A percentile compares a stretch with the other conserved stretches of the same genome.
phyloP scores from a whole-genome alignment of 371 early-diverging fungal species.

The Rhizopus stolonifer region DNA sequence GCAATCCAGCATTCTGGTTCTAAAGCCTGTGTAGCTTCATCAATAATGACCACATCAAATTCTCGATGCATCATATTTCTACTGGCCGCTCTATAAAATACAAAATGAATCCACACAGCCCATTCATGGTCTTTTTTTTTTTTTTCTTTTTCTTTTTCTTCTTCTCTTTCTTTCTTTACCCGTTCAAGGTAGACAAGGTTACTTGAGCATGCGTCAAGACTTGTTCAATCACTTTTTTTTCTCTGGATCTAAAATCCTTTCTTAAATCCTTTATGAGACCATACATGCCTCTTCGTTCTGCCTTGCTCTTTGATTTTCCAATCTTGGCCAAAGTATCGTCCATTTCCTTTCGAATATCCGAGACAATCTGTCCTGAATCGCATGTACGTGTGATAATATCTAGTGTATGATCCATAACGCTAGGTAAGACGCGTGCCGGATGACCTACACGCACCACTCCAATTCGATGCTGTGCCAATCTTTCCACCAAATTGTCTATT shows the following conservation, averaged over 20 bases:
- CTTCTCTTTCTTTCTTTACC: no score
- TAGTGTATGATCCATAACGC: conserved; percentile 69
- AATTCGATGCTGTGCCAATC: conserved; percentile 60
- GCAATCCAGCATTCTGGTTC: conserved; percentile 94
- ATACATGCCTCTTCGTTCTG: conserved; percentile 70
- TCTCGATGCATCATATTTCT: conserved; percentile 54
- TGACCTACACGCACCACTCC: conserved; percentile 86
- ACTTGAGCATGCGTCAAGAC: conserved; percentile 65
- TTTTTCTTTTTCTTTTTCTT: no score
- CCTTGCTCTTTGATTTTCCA: conserved; percentile 61
- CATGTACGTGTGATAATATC: conserved; percentile 70
- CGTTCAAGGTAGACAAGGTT: conserved; percentile 64
- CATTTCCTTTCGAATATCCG: conserved; percentile 80
- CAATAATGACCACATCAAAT: conserved; percentile 93
- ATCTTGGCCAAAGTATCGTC: conserved; percentile 66
- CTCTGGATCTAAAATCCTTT: conserved; percentile 71
- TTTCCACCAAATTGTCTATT: conserved; percentile 82
- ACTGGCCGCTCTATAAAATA: conserved; percentile 50
- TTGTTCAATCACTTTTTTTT: conserved; percentile 67
- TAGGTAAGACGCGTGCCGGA: conserved; percentile 77
- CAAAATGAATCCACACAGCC: no score
- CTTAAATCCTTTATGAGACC: conserved; percentile 70
- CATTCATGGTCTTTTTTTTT: no score
- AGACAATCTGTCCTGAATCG: conserved; percentile 76
- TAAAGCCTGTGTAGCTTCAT: conserved; percentile 91